Base-by-base conservation (phyloP, 1,284 basidiomycete genomes). In the Ustilago hordei region DNA sequence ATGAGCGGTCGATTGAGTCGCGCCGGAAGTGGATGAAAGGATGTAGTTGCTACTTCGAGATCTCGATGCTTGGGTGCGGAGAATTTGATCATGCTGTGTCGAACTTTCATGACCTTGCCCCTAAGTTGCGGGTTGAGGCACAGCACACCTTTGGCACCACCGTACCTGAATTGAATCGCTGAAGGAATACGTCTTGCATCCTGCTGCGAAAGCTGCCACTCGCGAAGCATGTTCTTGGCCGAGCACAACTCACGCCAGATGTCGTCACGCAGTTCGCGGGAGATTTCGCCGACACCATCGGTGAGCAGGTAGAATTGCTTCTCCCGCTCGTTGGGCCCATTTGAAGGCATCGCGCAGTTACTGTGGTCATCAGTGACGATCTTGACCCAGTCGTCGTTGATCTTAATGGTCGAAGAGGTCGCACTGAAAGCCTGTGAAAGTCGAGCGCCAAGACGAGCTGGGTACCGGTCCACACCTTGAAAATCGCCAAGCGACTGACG, bases 351-450 rank as follows among this genome's bases (percentile, higher is more conserved):
- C 12, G 31, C 19, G 8, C 62, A 59, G 4, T 60, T n/a, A 17
- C 58, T 65, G 32, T 45, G 12, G 12, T 64, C 58, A 55, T 74
- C 71, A 3, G 45, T 17, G n/a, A 74, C 50, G 39, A 65, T 68
- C 52, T 69, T 39, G 59, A 65, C 45, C 63, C 66, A 69, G 17
- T 64, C 57, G 23, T 69, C 55, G 50, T 35, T 43, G 43, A 74
- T 64, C n/a, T 39, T 32, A 56, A 74, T 68, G 35, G 66, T 74
- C 3, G 66, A 64, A 19, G 71, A 69, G 0, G 71, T 74, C 8
- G 71, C 71, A 31, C 71, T 74, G 66, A 74, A 74, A 4, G 71
- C 71, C 41, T 74, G 71, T 23, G 66, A 69, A 5, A 74, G 60
- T 31, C 71, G 53, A 0, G 71, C 71, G 8, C 71, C 71, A n/a